Percentiles rank a stretch among this genome's conserved stretches.
Evolutionary conservation across 2,329 filamentous ascomycete species (phyloP).

Genomic region (Aspergillus sclerotialis): DNA sequence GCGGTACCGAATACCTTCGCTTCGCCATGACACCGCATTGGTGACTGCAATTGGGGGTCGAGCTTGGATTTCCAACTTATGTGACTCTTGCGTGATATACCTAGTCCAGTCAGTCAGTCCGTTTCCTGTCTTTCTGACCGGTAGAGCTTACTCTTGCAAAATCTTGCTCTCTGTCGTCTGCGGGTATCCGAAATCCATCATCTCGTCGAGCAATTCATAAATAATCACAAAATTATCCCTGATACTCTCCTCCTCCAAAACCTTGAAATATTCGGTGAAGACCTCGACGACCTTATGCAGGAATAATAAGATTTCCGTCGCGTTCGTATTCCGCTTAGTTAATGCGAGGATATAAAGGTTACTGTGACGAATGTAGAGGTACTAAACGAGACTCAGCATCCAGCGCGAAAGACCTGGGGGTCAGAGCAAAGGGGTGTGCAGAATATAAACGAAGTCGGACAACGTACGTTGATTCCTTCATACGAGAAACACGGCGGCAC

Average conservation of each 20-base stretch:
- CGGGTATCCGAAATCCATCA: conserved; percentile 99
- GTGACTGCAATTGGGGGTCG: conserved; percentile 95
- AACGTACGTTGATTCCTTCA: conserved; percentile 90
- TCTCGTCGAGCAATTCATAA: conserved; percentile 96
- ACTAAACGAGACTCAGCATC: conserved; percentile 46
- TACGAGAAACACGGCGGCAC: conserved; percentile 97
- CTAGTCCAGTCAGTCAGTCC: conserved; percentile 22
- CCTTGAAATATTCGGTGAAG: conserved; percentile 99
- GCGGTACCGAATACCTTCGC: conserved; percentile 93
- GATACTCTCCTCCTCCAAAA: conserved; percentile 96
- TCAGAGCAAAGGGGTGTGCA: conserved; percentile 3
- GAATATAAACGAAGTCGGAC: conserved; percentile 1
- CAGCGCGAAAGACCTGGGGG: conserved; percentile 1
- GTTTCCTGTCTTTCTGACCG: neutral
- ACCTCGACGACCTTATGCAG: conserved; percentile 97
- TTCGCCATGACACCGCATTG: conserved; percentile 96
- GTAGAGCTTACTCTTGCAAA: conserved; percentile 64
- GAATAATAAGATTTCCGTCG: conserved; percentile 95
- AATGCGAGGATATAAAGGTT: conserved; percentile 97
- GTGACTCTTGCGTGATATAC: conserved; percentile 98
- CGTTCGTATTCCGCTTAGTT: conserved; percentile 98
- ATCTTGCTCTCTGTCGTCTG: conserved; percentile 99
- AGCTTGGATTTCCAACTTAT: conserved; percentile 95
- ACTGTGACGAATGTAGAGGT: conserved; percentile 98
- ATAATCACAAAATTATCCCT: conserved; percentile 99